Base-by-base conservation (phyloP, 257 asterid species). In the Oldenlandia corymbosa region DNA sequence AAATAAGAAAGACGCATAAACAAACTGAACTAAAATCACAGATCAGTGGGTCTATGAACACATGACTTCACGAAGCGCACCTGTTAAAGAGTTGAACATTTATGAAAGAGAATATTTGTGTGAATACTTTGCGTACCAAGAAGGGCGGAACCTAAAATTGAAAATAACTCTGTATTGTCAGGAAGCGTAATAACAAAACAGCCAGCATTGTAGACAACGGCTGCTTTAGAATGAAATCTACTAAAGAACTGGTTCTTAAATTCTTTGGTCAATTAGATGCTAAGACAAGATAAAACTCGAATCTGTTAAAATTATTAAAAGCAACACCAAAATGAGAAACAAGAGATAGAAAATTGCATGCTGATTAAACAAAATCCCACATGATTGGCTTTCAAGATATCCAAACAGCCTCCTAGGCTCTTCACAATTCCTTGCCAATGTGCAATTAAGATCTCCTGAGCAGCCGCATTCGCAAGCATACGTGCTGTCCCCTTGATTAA, bases 41-140 rank as follows among this genome's bases (percentile, higher is more conserved):
- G 37, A 54, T 5, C 10, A 31, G 60, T 52, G 56, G 60, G 41
- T 24, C 43, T 41, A 50, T 23, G 47, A 66, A 65, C 51, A 51
- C 31, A 68, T 59, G 55, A 58, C 50, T 65, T 30, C 27, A 39
- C 62, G 48, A 54, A 76, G 58, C 60, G 17, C 48, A 93, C 99
- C 99, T 93, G 92, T 93, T 93, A 74, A 93, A 93, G 66, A 93
- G 74, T 76, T 93, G 99, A 78, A 93, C 99, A 27, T 93, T 90
- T 80, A 93, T 78, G 82, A 93, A 93, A 52, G 99, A 93, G 77
- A 93, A 93, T 65, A 85, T 83, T 73, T 93, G 99, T 21, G 94
- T 93, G 83, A 84, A 89, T 78, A 90, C 90, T 73, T 93, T 90
- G 64, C 96, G 86, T 30, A 93, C 97, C 58, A 93, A 74, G 77